These are phyloP conservation scores for Phytophthora crassamura DNA, from an alignment of 352 stramenopile species.

Conservation along the genomic window DNA sequence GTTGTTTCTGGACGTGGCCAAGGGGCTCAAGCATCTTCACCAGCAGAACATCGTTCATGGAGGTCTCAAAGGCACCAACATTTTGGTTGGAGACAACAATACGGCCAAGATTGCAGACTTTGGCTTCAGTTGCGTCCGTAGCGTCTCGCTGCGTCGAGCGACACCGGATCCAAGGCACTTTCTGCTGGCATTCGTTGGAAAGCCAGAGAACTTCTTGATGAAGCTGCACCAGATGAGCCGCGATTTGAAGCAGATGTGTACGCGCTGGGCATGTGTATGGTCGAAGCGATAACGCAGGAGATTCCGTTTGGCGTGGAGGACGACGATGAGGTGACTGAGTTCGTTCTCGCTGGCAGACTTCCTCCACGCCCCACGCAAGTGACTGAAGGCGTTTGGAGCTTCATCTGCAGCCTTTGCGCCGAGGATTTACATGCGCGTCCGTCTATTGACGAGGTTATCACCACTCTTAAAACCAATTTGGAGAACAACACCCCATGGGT, in stretches of 20 bases:
- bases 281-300: constrained; percentile 12
- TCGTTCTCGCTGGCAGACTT: background rate
- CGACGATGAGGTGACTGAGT: background rate
- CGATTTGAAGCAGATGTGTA: constrained; percentile 22
- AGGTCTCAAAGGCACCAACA: constrained; percentile 42
- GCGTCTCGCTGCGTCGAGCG: constrained; percentile 6
- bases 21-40: constrained; percentile 51
- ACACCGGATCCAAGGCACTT: background rate
- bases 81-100: constrained; percentile 43
- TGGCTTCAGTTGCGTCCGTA: background rate
- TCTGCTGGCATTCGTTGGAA: constrained; percentile 22
- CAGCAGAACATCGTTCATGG: constrained; percentile 40
- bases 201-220: constrained; percentile 22
- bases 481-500: too few relatives aligned
- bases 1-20: constrained; percentile 8
- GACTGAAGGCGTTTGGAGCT: too few relatives aligned
- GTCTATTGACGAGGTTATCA: constrained; percentile 1
- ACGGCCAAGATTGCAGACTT: constrained; percentile 21
- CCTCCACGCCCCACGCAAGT: background rate
- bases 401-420: too few relatives aligned
- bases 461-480: background rate
- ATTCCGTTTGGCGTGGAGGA: constrained; percentile 2
- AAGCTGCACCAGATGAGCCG: background rate
- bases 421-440: too few relatives aligned
- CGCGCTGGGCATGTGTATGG: constrained; percentile 30